These are phyloP conservation scores for Akanthomyces dipterigenus DNA, from an alignment of 2,329 filamentous ascomycete species.

Conservation along the genomic window DNA sequence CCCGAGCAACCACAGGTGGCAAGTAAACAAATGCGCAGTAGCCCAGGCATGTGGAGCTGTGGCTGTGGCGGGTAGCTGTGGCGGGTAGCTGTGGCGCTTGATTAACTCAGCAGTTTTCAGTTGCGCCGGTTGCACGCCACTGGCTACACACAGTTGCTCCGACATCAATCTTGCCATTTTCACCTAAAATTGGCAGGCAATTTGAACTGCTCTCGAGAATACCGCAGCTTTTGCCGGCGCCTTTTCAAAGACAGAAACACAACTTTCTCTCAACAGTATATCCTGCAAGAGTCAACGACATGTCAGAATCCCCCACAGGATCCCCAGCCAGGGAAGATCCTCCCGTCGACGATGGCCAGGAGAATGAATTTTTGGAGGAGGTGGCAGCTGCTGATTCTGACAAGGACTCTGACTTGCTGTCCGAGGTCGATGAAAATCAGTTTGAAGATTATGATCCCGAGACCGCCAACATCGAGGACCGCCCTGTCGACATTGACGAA, in stretches of 20 bases:
- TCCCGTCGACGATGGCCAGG: constrained; percentile 34
- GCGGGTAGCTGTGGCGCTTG: background rate
- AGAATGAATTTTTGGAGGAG: constrained; percentile 36
- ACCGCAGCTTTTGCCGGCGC: background rate
- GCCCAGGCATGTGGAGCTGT: background rate
- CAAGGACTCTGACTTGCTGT: constrained; percentile 53
- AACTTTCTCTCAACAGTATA: background rate
- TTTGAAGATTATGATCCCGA: constrained; percentile 64
- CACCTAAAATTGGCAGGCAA: background rate
- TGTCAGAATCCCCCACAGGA: constrained; percentile 41
- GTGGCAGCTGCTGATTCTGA: constrained; percentile 40
- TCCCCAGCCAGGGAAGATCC: constrained; percentile 26
- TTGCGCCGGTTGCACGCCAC: too few species aligned
- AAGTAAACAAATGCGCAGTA: constrained; percentile 12
- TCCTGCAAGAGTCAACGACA: constrained; percentile 16
- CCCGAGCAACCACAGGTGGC: constrained; percentile 8
- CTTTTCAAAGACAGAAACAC: background rate
- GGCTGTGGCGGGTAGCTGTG: background rate
- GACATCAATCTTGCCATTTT: background rate
- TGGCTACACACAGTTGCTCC: background rate
- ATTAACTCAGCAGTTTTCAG: constrained; percentile 13
- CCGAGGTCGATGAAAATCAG: constrained; percentile 63
- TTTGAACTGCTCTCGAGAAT: background rate
- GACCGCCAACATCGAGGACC: constrained; percentile 55
- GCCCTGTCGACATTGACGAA: constrained; percentile 61